Percentiles rank a stretch among this genome's conserved stretches.
phyloP scores from a whole-genome alignment of 2,329 filamentous ascomycete species.

The Trichophyton mentagrophytes region DNA sequence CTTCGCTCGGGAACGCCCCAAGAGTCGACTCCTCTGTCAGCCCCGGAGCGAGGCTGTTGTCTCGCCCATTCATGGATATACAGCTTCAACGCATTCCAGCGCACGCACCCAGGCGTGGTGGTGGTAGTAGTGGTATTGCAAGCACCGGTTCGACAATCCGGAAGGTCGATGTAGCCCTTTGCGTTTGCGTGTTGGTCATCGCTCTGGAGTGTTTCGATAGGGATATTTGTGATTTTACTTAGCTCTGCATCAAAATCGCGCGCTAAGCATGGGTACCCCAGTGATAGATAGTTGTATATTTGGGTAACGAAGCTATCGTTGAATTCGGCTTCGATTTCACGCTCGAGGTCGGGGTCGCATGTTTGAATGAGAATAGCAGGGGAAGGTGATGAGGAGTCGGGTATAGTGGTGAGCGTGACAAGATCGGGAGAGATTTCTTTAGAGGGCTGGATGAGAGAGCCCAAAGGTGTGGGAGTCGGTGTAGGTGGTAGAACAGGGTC shows the following conservation, averaged over 20 bases:
- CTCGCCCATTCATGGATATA: constrained; percentile 86
- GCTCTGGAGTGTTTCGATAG: constrained; percentile 53
- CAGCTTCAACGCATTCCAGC: constrained; percentile 70
- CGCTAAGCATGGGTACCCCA: constrained; percentile 81
- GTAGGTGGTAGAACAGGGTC: background rate
- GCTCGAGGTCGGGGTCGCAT: constrained; percentile 4
- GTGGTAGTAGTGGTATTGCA: constrained; percentile 20
- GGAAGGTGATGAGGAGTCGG: constrained; percentile 3
- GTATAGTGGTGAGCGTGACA: background rate
- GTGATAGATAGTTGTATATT: constrained; percentile 90
- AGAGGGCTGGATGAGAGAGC: background rate
- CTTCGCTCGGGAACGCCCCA: constrained; percentile 49
- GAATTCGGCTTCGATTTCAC: constrained; percentile 51
- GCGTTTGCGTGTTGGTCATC: constrained; percentile 56
- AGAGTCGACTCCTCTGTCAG: constrained; percentile 42
- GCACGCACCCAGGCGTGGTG: constrained; percentile 45
- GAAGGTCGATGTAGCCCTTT: constrained; percentile 57
- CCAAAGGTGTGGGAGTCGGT: background rate
- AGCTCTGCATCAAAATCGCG: constrained; percentile 75
- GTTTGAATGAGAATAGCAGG: background rate
- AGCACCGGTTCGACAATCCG: constrained; percentile 14
- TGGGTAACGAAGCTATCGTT: constrained; percentile 79
- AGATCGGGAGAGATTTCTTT: background rate
- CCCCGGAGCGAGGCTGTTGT: constrained; percentile 58
- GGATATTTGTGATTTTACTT: constrained; percentile 61